These are phyloP conservation scores for Ziziphus jujuba DNA, from an alignment of 306 rosid species.

Conservation along the genomic window DNA sequence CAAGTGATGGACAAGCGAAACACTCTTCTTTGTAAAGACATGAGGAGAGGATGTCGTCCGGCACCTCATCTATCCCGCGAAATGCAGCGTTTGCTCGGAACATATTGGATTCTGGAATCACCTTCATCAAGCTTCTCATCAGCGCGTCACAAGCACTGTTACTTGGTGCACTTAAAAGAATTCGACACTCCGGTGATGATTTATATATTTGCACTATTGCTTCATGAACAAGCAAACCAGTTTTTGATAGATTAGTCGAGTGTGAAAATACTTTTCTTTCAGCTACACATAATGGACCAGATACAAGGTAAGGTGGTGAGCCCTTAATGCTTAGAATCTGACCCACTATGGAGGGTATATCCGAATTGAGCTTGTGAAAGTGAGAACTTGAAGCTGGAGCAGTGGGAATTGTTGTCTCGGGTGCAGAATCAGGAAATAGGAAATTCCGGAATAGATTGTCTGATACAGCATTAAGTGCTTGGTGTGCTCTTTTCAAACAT, in stretches of 20 bases:
- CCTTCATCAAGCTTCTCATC: slow-evolving; percentile 27
- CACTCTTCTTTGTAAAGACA: slow-evolving; percentile 23
- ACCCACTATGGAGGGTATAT: slow-evolving; percentile 8
- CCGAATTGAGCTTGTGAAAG: not conserved
- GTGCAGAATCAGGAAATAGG: slow-evolving; percentile 23
- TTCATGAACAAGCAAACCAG: slow-evolving; percentile 24
- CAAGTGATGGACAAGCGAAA: slow-evolving; percentile 33
- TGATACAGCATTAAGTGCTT: slow-evolving; percentile 28
- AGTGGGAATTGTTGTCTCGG: not conserved
- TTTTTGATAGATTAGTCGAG: slow-evolving; percentile 8
- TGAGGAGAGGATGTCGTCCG: slow-evolving; percentile 31
- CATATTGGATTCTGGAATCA: slow-evolving; percentile 28
- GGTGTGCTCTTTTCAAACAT: slow-evolving; percentile 40
- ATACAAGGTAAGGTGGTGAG: slow-evolving; percentile 36
- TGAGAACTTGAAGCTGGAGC: not conserved
- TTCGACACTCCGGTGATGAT: slow-evolving; percentile 13
- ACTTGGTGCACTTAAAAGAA: slow-evolving; percentile 32
- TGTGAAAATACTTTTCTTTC: not conserved
- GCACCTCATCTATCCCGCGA: slow-evolving; percentile 28
- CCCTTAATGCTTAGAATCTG: slow-evolving; percentile 12
- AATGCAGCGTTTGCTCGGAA: slow-evolving; percentile 33
- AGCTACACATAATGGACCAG: slow-evolving; percentile 18
- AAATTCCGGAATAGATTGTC: slow-evolving; percentile 25
- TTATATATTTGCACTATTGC: slow-evolving; percentile 19
- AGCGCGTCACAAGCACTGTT: slow-evolving; percentile 32